Conservation (phyloP, 75 land plant genomes). For the Adiantum capillusveneris region DNA sequence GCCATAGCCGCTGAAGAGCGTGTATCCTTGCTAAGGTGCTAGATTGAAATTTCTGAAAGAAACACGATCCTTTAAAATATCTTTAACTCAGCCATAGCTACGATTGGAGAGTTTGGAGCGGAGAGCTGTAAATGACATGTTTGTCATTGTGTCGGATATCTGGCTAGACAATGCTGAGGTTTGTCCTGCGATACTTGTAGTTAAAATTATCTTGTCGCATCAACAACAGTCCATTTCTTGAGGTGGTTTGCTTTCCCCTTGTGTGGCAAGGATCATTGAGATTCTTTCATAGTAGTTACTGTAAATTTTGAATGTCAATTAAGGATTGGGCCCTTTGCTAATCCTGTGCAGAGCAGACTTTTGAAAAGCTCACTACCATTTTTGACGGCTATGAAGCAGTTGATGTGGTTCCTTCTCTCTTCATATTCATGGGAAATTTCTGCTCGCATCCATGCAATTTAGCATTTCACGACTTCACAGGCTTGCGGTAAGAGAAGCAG, state of each 20-base stretch:
- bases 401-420: conserved; percentile 92
- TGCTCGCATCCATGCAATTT: conserved; percentile 93
- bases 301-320: no score
- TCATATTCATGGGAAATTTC: conserved; percentile 96
- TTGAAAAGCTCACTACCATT: conserved; percentile 68
- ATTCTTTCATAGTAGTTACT: no score
- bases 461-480: conserved; percentile 58
- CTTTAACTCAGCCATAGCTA: conserved; percentile 23
- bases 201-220: no score
- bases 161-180: conserved; percentile 93
- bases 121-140: conserved; percentile 92
- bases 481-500: conserved; percentile 52
- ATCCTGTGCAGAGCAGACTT: conserved; percentile 42
- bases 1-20: conserved; percentile 50
- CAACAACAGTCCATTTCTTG: no score
- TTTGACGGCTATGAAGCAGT: conserved; percentile 78
- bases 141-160: conserved; percentile 91
- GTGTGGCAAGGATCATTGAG: no score
- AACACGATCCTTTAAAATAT: neutral
- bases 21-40: conserved; percentile 38
- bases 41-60: neutral
- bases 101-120: conserved; percentile 61
- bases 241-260: no score
- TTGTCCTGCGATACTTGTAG: no score
- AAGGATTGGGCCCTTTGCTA: neutral